Conservation (phyloP, 306 rosid genomes). For the Vigna trinervia region DNA sequence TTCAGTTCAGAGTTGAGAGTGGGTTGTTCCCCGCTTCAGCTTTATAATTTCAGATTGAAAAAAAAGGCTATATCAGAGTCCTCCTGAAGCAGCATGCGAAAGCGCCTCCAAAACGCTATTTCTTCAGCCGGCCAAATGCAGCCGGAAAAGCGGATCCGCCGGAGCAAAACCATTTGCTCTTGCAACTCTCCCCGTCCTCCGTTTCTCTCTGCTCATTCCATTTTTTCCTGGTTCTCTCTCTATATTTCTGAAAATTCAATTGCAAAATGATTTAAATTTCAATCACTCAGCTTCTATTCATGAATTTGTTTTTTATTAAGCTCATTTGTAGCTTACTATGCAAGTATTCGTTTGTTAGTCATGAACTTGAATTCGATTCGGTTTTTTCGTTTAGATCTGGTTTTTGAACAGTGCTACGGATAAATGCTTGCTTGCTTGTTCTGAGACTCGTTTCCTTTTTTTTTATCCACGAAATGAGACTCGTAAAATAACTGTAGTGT, state of each 20-base stretch:
- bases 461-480: neutral
- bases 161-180: constrained; percentile 70
- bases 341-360: constrained; percentile 8
- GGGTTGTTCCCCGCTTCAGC: constrained; percentile 19
- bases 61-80: constrained; percentile 11
- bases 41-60: constrained; percentile 31
- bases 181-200: constrained; percentile 80
- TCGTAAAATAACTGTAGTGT: neutral
- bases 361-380: constrained; percentile 1
- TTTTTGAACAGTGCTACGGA: constrained; percentile 18
- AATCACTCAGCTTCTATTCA: neutral
- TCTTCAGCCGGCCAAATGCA: constrained; percentile 41
- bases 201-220: constrained; percentile 65
- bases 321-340: neutral
- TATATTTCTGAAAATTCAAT: constrained; percentile 20
- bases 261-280: constrained; percentile 34
- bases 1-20: constrained; percentile 9
- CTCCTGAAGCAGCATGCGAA: constrained; percentile 46
- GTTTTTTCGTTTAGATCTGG: constrained; percentile 39
- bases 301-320: constrained; percentile 26
- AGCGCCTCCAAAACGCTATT: constrained; percentile 51
- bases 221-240: constrained; percentile 63
- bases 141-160: constrained; percentile 63
- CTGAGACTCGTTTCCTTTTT: neutral
- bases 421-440: constrained; percentile 11